These are phyloP conservation scores for Leptographium lundbergii DNA, from an alignment of 2,329 filamentous ascomycete species.

Conservation along the genomic window DNA sequence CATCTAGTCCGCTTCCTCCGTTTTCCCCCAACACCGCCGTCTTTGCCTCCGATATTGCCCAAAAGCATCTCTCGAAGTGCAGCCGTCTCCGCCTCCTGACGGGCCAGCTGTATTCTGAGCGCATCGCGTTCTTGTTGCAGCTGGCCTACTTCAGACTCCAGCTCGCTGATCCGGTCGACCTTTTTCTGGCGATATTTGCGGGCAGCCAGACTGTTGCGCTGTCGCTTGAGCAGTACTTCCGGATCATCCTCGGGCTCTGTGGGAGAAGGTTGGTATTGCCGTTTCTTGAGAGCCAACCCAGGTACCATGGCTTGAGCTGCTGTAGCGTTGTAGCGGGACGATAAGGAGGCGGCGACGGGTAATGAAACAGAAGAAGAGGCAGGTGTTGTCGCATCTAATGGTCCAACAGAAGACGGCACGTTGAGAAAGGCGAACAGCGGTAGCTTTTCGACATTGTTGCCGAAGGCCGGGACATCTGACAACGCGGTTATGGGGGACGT, in stretches of 20 bases:
- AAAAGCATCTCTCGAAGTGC: slow-evolving; percentile 34
- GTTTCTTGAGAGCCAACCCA: not conserved
- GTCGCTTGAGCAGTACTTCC: slow-evolving; percentile 32
- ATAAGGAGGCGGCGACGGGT: not conserved
- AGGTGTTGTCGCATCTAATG: not conserved
- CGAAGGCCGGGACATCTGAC: not conserved
- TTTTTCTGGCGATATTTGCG: slow-evolving; percentile 52
- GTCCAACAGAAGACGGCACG: not conserved
- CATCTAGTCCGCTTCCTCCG: not conserved
- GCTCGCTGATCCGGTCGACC: slow-evolving; percentile 42
- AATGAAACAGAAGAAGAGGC: not conserved
- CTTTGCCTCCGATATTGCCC: not conserved
- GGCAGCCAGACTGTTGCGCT: slow-evolving; percentile 50
- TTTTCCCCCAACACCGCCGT: not conserved
- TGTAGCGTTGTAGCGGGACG: too few species aligned
- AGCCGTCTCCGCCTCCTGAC: slow-evolving; percentile 45
- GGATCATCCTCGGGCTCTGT: slow-evolving; percentile 6
- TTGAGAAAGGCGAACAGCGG: not conserved
- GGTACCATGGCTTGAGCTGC: not conserved
- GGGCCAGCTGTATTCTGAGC: slow-evolving; percentile 40
- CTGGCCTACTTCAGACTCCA: slow-evolving; percentile 40
- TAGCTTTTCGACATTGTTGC: not conserved
- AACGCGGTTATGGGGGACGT: not conserved
- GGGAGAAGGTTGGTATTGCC: not conserved
- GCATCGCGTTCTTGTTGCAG: slow-evolving; percentile 43